A percentile compares a stretch with the other conserved stretches of the same genome.
Evolutionary conservation across 306 rosid genomes (phyloP).

Genomic region (Vigna radiata): DNA sequence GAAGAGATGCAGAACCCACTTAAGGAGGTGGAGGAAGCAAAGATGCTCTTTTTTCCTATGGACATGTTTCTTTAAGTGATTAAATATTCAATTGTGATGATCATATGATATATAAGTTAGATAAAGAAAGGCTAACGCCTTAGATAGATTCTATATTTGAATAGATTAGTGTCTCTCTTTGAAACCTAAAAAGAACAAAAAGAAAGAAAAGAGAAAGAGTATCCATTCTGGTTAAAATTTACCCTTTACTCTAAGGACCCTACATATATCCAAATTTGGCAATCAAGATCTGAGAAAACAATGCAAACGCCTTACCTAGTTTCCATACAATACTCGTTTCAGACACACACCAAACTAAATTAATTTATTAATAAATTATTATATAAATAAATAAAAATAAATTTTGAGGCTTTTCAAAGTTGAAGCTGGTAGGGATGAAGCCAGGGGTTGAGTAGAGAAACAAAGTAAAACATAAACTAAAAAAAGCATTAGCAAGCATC

Average conservation of each 20-base stretch:
- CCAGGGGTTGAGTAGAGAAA: not conserved
- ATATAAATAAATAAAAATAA: not conserved
- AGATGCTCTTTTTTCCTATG: no score
- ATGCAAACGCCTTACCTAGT: conserved; percentile 3
- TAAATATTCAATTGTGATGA: no score
- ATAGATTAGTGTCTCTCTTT: no score
- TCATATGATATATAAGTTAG: no score
- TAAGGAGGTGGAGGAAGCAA: no score
- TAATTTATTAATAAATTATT: not conserved
- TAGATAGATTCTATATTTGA: no score
- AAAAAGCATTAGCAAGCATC: not conserved
- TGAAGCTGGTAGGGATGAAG: conserved; percentile 2
- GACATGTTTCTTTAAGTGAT: no score
- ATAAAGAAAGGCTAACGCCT: no score
- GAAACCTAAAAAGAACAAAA: not conserved
- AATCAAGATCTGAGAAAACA: not conserved
- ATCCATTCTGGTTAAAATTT: not conserved
- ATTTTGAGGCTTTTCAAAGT: conserved; percentile 6
- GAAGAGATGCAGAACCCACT: no score
- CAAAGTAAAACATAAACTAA: not conserved
- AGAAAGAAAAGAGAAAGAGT: not conserved
- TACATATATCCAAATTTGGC: conserved; percentile 7
- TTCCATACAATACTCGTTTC: not conserved
- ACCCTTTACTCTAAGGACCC: not conserved
- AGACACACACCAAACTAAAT: not conserved